Base-by-base conservation (phyloP, 257 asterid species). In the Nicotiana tabacum region DNA sequence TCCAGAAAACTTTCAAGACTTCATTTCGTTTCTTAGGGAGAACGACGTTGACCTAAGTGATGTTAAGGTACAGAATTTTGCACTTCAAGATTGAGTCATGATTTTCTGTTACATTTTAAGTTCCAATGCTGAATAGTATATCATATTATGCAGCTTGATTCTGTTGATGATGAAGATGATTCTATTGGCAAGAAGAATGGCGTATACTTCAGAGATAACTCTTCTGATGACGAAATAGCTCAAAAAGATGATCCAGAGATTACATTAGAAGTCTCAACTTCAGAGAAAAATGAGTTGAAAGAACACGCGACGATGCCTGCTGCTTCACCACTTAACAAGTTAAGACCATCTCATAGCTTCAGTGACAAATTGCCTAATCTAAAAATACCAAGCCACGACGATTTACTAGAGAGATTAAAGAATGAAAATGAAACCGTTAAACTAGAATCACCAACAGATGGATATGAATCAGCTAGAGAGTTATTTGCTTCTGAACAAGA, bases 1-100 rank as follows among this genome's bases (percentile, higher is more conserved):
- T 51, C 92, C 87, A 13, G 94, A 92, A 78, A 90, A 90, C 81
- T 90, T 92, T 70, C 90, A 89, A 46, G 92, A 89, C 61, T 87
- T 92, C 85, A 51, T 89, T 67, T 86, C 90, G 9, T 92, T 92
- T 84, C 89, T 92, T n/a, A 68, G 84, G 74, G 94, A 92, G 80
- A 87, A 84, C 58, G 43, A 84, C 5, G 90, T 92, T 39, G 88
- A 90, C 84, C 93, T 92, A 77, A 62, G 81, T 80, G 84, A 86
- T 84, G 94, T 90, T 81, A 88, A 92, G 93, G 95, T 91, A 86
- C n/a, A 77, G 4, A 80, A 33, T 18, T 43, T 43, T 2, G 24
- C 79, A 78, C 56, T 29, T 76, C 37, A 60, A 6, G 1, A 32
- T 56, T 80, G 15, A 58, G 16, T 66, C 55, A 17, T 65, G 37